Evolutionary conservation across 331 rosid genomes (phyloP).

Genomic region (Dryas integrifolia): DNA sequence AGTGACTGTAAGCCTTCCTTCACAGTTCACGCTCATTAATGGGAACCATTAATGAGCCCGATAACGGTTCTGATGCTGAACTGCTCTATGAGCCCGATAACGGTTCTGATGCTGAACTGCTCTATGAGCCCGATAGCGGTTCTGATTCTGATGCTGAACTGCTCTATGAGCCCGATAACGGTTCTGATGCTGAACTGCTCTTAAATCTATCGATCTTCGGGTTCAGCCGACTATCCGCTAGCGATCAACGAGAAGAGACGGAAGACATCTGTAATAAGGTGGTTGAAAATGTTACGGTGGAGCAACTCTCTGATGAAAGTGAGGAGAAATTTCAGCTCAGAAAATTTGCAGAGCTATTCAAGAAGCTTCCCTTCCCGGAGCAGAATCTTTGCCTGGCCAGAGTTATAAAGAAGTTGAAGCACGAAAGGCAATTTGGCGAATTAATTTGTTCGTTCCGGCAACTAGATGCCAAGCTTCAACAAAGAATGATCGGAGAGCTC

Average conservation of each 20-base stretch:
- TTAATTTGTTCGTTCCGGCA: slow-evolving; percentile 3
- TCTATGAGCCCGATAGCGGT: too few species aligned
- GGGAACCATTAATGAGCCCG: too few species aligned
- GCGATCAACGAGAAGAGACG: background rate
- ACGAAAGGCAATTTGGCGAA: background rate
- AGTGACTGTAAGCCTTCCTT: too few species aligned
- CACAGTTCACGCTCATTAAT: too few species aligned
- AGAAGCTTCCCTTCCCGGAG: too few species aligned
- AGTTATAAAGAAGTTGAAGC: too few species aligned
- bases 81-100: too few species aligned
- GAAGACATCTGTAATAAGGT: background rate
- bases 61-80: too few species aligned
- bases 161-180: too few species aligned
- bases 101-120: too few species aligned
- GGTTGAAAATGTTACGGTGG: background rate
- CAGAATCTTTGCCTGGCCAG: too few species aligned
- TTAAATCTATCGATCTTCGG: background rate
- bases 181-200: background rate
- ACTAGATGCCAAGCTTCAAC: background rate
- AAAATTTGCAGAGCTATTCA: background rate
- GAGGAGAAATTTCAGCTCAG: background rate
- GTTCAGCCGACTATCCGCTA: background rate
- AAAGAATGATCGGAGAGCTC: background rate
- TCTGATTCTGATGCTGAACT: too few species aligned
- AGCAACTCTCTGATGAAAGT: background rate